Conservation (phyloP, 2,329 filamentous ascomycete genomes). For the Exophiala spinifera region DNA sequence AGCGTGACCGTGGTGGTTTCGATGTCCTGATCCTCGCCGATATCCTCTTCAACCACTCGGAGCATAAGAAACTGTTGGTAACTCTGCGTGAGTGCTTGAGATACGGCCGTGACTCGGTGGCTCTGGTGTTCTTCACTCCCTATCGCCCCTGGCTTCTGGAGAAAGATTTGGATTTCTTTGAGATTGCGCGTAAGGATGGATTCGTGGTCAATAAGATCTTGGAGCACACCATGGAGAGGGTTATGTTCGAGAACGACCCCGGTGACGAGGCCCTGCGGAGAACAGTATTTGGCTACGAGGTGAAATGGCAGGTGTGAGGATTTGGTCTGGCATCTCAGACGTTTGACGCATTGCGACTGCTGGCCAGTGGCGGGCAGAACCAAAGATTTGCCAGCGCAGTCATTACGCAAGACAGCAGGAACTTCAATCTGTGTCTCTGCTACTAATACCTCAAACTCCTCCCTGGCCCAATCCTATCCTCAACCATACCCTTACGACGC, state of each 20-base stretch:
- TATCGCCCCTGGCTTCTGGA: conserved; percentile 87
- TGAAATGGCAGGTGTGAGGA: conserved; percentile 55
- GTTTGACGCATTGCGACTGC: conserved; percentile 2
- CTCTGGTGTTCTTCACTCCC: conserved; percentile 89
- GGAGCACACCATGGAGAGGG: conserved; percentile 77
- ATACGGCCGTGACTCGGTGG: conserved; percentile 54
- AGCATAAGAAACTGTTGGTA: conserved; percentile 73
- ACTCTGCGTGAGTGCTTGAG: conserved; percentile 68
- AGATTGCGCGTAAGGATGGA: conserved; percentile 65
- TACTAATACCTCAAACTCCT: background rate
- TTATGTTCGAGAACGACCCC: conserved; percentile 85
- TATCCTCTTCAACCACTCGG: conserved; percentile 84
- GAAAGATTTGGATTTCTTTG: conserved; percentile 84
- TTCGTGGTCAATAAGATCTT: conserved; percentile 76
- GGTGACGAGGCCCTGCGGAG: conserved; percentile 78
- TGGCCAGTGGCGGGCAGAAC: background rate
- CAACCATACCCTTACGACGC: background rate
- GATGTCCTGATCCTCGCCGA: conserved; percentile 85
- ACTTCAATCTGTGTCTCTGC: background rate
- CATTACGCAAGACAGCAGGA: background rate
- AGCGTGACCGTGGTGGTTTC: conserved; percentile 48
- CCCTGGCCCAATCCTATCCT: background rate
- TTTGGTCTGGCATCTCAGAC: background rate
- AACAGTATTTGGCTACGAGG: conserved; percentile 75
- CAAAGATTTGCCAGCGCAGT: background rate